Base-by-base conservation (phyloP, 176 grass and related monocot species). In the Aegilops bicornis region DNA sequence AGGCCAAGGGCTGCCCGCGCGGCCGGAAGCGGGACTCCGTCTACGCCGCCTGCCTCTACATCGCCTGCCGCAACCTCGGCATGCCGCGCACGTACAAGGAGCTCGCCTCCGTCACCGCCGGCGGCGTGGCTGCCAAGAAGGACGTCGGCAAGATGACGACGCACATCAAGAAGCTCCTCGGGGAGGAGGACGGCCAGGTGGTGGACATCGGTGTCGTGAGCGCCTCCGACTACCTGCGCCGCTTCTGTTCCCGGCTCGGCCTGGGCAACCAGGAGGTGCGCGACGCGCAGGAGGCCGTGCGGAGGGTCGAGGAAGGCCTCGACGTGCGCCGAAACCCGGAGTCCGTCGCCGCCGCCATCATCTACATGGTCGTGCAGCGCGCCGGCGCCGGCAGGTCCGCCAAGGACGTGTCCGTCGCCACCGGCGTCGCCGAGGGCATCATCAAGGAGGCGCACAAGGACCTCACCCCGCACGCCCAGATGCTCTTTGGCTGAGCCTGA, bases 1-100 rank as follows among this genome's bases (percentile, higher is more conserved):
- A 62, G 13, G 52, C 52, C 64, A 90, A 78, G 64, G 22, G 39
- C 52, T 69, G 63, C 52, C 52, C 64, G 0, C 10, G 40, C 5
- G 39, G 71, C 6, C 80, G 67, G 50, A 78, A 71, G 48, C 71
- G 79, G 1, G 83, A 86, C 52, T 11, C 68, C 7, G 60, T 90
- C 72, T 86, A 72, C 79, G 88, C 88, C 37, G 79, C 88, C 16
- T 86, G 88, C 84, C 62, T 90, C 64, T 86, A 13, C 84, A 31
- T 90, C 15, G 84, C 88, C 48, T 90, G 88, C 88, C 88, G 84
- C 50, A 71, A 82, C 84, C 79, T 86, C 54, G 84, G 88, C 50
- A 79, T 72, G 39, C 64, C 84, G 19, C 79, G 84, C 30, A 83
- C 88, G 30, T 78, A 64, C 83, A 90, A 90, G 84, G 88, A 90